These are phyloP conservation scores for Kodamaea plutei DNA, from an alignment of 1,139 yeast species.

Conservation along the genomic window DNA sequence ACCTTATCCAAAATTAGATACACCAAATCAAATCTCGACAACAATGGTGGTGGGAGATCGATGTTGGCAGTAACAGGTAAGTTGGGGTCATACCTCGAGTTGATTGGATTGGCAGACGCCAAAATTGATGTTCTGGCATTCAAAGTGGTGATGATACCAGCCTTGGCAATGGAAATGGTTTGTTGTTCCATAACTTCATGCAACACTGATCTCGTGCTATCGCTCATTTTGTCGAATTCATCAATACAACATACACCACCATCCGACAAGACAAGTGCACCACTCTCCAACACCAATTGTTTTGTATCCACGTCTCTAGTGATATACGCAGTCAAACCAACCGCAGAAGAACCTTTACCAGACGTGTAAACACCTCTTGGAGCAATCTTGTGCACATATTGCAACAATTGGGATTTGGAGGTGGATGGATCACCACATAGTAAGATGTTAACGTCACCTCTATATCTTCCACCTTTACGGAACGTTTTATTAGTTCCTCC, in stretches of 20 bases:
- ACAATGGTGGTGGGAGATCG: constrained; percentile 92
- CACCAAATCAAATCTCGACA: constrained; percentile 92
- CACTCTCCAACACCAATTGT: constrained; percentile 90
- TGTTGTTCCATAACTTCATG: constrained; percentile 99
- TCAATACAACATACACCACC: constrained; percentile 99
- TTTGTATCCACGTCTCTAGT: constrained; percentile 92
- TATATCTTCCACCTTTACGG: constrained; percentile 85
- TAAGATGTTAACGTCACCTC: constrained; percentile 91
- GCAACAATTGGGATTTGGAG: constrained; percentile 87
- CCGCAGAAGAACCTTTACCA: constrained; percentile 98
- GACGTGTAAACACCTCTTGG: constrained; percentile 98
- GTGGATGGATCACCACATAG: constrained; percentile 99
- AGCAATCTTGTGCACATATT: constrained; percentile 94
- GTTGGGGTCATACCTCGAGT: constrained; percentile 89
- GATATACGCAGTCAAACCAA: constrained; percentile 94
- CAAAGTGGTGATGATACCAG: constrained; percentile 93
- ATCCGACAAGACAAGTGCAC: constrained; percentile 93
- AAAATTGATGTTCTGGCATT: constrained; percentile 94
- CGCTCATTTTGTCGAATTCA: constrained; percentile 97
- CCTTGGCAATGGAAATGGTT: constrained; percentile 95
- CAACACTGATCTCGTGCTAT: constrained; percentile 86
- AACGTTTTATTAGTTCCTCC: constrained; percentile 94
- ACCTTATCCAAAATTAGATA: constrained; percentile 89
- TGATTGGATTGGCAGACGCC: constrained; percentile 98
- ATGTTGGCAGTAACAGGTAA: constrained; percentile 92